Base-by-base conservation (phyloP, 345 rosid species). In the Stellera chamaejasme region DNA sequence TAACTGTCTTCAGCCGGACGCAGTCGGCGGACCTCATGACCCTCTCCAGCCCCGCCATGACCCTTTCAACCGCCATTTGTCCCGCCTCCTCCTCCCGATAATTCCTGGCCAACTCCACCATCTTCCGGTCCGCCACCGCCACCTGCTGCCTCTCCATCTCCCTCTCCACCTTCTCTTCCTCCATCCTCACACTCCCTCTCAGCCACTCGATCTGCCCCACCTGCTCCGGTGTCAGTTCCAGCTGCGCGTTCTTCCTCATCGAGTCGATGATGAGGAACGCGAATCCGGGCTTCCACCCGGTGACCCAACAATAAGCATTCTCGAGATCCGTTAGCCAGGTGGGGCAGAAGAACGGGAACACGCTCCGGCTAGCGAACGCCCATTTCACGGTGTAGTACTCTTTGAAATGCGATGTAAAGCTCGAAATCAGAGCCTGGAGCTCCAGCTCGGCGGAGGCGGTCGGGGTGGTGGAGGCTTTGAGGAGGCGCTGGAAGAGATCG, bases 131-230 rank as follows among this genome's bases (percentile, higher is more conserved):
- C 23, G 23, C 23, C 23, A 19, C 23, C 23, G 23, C 95, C 5
- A 80, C 76, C 65, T 91, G 96, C 64, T 82, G 90, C 63, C 96
- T 71, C 75, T 88, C 98, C 92, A 85, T 79, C 44, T 83, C 90
- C 66, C 85, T 73, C 66, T 91, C 96, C 56, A 79, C 80, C 59
- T 66, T 85, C 67, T 77, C 85, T 68, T 85, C 88, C 64, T 91
- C 91, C 4, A 69, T 41, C 72, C 71, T 78, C 27, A 81, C 75
- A 78, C 66, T 79, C 67, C 58, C 43, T 62, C 85, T 77, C 63
- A 85, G 52, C 63, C 69, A 72, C 63, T 85, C 83, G 39, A 91
- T 66, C 68, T 59, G 77, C 67, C 23, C 55, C 60, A 62, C 43
- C 63, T 91, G 92, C 19, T 75, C 78, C 64, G 82, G 81, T 10